A percentile compares a stretch with the other conserved stretches of the same genome.
Evolutionary conservation across 1,284 basidiomycete genomes (phyloP).

Genomic region (Sanguinoderma infundibulare): DNA sequence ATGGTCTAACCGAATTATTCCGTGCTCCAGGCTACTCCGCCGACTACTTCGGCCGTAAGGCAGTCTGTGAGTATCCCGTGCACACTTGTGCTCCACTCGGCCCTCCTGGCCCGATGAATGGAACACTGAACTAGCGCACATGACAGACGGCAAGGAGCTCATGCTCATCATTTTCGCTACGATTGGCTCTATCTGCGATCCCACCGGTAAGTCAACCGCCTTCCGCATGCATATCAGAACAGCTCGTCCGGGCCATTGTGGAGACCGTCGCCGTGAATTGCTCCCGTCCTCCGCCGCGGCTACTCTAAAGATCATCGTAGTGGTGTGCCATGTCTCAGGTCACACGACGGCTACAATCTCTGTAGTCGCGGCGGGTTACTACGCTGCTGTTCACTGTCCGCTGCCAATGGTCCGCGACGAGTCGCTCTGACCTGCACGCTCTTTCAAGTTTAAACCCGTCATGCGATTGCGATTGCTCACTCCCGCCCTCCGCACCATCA

Average conservation of each 20-base stretch:
- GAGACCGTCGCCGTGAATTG: no score
- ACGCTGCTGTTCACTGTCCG: no score
- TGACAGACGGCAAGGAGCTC: conserved; percentile 73
- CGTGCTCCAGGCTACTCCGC: conserved; percentile 52
- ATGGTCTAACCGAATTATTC: background rate
- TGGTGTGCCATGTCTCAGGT: no score
- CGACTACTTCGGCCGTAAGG: conserved; percentile 70
- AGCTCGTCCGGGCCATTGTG: no score
- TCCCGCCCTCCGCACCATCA: conserved; percentile 14
- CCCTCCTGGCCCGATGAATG: background rate
- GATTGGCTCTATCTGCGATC: conserved; percentile 57
- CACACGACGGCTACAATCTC: no score
- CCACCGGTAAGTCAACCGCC: conserved; percentile 42
- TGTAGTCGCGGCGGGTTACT: no score
- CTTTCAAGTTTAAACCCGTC: no score
- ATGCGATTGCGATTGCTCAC: background rate
- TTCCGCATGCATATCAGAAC: background rate
- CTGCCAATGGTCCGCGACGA: no score
- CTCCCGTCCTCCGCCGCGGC: no score
- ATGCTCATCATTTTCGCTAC: conserved; percentile 80
- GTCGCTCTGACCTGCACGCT: no score
- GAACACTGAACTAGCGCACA: background rate
- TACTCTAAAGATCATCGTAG: no score
- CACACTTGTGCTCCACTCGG: background rate
- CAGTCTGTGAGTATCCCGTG: conserved; percentile 53